Percentiles rank a stretch among this genome's conserved stretches.
phyloP scores from a whole-genome alignment of 306 rosid species.

The Medicago lupulina region DNA sequence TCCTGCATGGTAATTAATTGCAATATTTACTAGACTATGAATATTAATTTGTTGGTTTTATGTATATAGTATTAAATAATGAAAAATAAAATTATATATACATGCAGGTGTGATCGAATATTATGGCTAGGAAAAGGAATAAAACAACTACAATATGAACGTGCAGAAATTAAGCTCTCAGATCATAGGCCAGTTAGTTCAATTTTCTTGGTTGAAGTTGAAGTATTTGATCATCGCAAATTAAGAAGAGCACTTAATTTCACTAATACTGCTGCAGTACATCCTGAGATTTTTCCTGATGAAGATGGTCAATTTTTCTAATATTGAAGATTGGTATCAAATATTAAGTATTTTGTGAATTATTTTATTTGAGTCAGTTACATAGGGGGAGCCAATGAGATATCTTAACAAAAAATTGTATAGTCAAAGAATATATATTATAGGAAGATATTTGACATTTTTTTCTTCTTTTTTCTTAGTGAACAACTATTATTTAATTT shows the following conservation, averaged over 20 bases:
- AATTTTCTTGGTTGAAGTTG: conserved; percentile 73
- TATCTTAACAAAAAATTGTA: conserved; percentile 42
- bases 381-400: conserved; percentile 32
- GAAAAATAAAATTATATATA: neutral
- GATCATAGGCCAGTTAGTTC: conserved; percentile 94
- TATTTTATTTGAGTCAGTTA: conserved; percentile 16
- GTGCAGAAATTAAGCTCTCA: conserved; percentile 69
- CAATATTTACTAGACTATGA: conserved; percentile 1
- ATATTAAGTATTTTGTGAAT: conserved; percentile 29
- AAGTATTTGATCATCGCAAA: conserved; percentile 83
- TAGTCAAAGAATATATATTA: conserved; percentile 31
- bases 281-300: conserved; percentile 66
- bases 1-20: conserved; percentile 89
- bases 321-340: neutral
- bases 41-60: neutral
- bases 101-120: conserved; percentile 91
- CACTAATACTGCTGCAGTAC: conserved; percentile 65
- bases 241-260: conserved; percentile 72
- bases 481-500: conserved; percentile 38
- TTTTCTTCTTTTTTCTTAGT: neutral
- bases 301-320: conserved; percentile 51
- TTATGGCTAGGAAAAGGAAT: conserved; percentile 86
- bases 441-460: conserved; percentile 28
- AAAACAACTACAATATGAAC: conserved; percentile 68
- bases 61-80: neutral